Evolutionary conservation across 176 grass and related monocot species (phyloP), one percentile per base, ranked within the genome.

Genomic region (Ampelocalamus luodianensis): DNA sequence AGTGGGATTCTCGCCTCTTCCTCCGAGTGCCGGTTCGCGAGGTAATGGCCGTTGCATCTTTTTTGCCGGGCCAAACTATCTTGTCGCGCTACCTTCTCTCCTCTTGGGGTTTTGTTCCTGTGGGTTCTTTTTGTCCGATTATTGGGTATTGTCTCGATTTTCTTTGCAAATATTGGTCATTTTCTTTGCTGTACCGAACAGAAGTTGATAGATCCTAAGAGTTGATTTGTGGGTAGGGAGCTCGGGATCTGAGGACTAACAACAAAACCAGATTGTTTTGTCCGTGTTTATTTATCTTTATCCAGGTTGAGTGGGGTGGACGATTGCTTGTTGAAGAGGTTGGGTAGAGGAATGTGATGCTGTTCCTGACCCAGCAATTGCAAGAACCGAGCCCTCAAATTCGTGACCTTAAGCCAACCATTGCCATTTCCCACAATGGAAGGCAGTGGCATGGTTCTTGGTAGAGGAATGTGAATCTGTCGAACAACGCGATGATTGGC

Each of bases 381-480:
- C 84, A 73, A 63, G 22, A 63, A 32, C 68, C 37, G 43, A 69
- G 15, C 18, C 17, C 14, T 4, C n/a, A 34, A 56, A 29, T 16
- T 72, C 1, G 82, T 12, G 11, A 8, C 34, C 73, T 51, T 13
- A 26, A 39, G 46, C 58, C 22, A 65, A 6, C 23, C 61, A 12
- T 39, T 43, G 7, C 58, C 58, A 16, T 40, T 84, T 16, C 44
- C 5, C 49, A 22, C 75, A 23, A 84, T 84, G 89, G 75, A 90
- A 22, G 64, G 68, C 23, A 43, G 22, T 5, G 82, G 8, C 40
- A 36, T 63, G 64, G 18, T 90, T 71, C 71, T 71, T 24, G 89
- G 68, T 0, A 95, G 93, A 98, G 94, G 80, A 91, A 90, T 51
- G 68, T 50, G 0, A 83, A 77, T 3, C 72, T 85, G 76, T 92